These are phyloP conservation scores for Penicillium verhagenii DNA, from an alignment of 495 filamentous ascomycete genomes.

Conservation along the genomic window DNA sequence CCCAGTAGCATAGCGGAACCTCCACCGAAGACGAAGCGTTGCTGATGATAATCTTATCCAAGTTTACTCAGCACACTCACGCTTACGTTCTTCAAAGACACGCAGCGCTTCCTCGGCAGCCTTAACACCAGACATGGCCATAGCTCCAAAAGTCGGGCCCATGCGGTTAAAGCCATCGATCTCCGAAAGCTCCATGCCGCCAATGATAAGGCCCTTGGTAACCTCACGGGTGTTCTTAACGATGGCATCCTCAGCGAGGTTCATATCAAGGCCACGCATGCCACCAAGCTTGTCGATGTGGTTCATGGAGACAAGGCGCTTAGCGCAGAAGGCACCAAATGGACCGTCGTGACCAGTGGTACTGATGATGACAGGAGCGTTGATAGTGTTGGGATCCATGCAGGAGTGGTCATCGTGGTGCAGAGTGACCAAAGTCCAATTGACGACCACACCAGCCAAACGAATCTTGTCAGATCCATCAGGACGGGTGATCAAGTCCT, in stretches of 20 bases:
- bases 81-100: conserved; percentile 74
- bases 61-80: conserved; percentile 51
- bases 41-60: background rate
- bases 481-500: conserved; percentile 82
- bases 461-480: conserved; percentile 45
- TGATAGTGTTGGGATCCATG: conserved; percentile 97
- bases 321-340: conserved; percentile 85
- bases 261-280: conserved; percentile 92
- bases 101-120: conserved; percentile 80
- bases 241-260: conserved; percentile 83
- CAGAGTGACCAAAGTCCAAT: conserved; percentile 89
- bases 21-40: conserved; percentile 8
- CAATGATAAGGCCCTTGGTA: conserved; percentile 82
- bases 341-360: conserved; percentile 91
- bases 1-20: background rate
- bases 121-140: conserved; percentile 82
- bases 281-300: conserved; percentile 78
- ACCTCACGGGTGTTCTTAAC: conserved; percentile 87
- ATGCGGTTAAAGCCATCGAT: conserved; percentile 87
- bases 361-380: conserved; percentile 78
- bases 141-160: conserved; percentile 77
- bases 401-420: conserved; percentile 90
- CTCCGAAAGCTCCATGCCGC: conserved; percentile 90
- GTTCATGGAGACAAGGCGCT: conserved; percentile 80
- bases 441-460: conserved; percentile 86